Conservation (phyloP, 768 basidiomycete genomes). For the Trametes sanguinea region DNA sequence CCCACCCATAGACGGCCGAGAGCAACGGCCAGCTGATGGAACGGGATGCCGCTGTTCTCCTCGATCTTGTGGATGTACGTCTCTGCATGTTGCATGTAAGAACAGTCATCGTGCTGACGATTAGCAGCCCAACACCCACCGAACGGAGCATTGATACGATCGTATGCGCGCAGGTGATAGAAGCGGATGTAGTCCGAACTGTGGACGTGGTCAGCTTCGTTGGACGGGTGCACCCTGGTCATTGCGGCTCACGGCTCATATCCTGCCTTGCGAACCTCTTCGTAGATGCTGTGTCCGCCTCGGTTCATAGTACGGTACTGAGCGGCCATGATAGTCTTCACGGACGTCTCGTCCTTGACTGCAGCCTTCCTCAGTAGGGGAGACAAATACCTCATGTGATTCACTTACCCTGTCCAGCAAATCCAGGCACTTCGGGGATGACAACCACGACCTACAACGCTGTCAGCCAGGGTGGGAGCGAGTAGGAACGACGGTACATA, state of each 20-base stretch:
- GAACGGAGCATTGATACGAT: slow-evolving; percentile 81
- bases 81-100: slow-evolving; percentile 24
- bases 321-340: slow-evolving; percentile 86
- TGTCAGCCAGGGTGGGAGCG: neutral
- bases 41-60: slow-evolving; percentile 70
- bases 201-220: neutral
- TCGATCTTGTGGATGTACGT: slow-evolving; percentile 72
- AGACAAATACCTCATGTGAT: too few relatives aligned
- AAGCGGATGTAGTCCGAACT: slow-evolving; percentile 87
- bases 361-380: slow-evolving; percentile 34
- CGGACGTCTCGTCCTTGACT: slow-evolving; percentile 60
- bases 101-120: too few relatives aligned
- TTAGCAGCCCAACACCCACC: slow-evolving; percentile 39
- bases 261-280: slow-evolving; percentile 73
- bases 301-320: slow-evolving; percentile 90
- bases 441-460: slow-evolving; percentile 72
- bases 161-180: slow-evolving; percentile 91
- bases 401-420: slow-evolving; percentile 56
- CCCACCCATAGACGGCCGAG: slow-evolving; percentile 77
- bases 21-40: slow-evolving; percentile 86
- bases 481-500: slow-evolving; percentile 24
- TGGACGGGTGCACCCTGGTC: too few relatives aligned
- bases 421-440: slow-evolving; percentile 91
- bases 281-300: slow-evolving; percentile 85
- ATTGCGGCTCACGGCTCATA: slow-evolving; percentile 61